Evolutionary conservation across 1,284 basidiomycete genomes (phyloP).

Genomic region (Psilocybe mexicana): DNA sequence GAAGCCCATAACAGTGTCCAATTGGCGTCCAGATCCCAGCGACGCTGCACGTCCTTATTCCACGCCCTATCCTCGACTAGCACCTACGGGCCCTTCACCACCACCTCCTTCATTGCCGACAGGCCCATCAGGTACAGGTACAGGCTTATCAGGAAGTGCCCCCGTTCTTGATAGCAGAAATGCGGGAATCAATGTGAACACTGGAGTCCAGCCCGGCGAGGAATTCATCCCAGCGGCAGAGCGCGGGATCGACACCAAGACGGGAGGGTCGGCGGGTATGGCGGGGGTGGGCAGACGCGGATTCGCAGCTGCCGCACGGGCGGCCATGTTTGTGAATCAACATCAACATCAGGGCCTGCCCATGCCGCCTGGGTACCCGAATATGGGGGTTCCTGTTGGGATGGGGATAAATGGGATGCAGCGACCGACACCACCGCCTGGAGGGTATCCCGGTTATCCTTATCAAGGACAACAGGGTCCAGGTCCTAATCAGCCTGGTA

Average conservation of each 20-base stretch:
- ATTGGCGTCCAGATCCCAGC: background rate
- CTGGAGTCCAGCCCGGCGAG: constrained; percentile 4
- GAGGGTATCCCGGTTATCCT: background rate
- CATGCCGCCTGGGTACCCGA: background rate
- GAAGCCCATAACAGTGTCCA: background rate
- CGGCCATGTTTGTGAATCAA: constrained; percentile 54
- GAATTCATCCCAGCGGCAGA: constrained; percentile 26
- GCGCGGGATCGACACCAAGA: constrained; percentile 62
- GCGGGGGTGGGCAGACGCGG: constrained; percentile 86
- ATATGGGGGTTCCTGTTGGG: background rate
- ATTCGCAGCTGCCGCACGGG: constrained; percentile 77
- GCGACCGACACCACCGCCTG: constrained; percentile 48
- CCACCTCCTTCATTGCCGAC: background rate
- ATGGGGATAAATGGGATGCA: constrained; percentile 25
- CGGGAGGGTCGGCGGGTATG: constrained; percentile 83
- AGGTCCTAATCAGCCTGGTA: background rate
- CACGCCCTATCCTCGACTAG: background rate
- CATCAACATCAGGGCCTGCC: background rate
- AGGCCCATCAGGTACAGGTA: background rate
- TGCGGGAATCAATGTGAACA: background rate
- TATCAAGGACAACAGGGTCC: background rate
- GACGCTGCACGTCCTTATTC: background rate
- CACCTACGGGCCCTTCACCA: background rate
- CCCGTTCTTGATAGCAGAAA: background rate
- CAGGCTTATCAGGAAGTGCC: background rate